Evolutionary conservation across 1,284 basidiomycete genomes (phyloP).

Genomic region (Cutaneotrichosporon sp.): DNA sequence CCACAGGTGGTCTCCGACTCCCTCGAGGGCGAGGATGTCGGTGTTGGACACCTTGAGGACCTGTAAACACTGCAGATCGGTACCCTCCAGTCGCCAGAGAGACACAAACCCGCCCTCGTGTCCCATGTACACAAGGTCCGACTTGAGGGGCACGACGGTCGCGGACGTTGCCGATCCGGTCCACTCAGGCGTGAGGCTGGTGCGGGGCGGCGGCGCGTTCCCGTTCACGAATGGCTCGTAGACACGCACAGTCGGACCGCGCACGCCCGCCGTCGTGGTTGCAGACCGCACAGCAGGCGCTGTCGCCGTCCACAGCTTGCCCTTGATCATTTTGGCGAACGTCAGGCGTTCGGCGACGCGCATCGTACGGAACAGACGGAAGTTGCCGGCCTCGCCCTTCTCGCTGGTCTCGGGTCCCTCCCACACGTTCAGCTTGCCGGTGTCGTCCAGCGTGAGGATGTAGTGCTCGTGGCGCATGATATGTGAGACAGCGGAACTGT

Average conservation of each 20-base stretch:
- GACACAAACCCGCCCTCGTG: slow-evolving; percentile 90
- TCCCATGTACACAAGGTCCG: slow-evolving; percentile 75
- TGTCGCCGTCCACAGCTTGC: slow-evolving; percentile 72
- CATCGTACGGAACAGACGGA: slow-evolving; percentile 60
- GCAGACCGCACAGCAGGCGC: slow-evolving; percentile 50
- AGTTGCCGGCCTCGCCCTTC: slow-evolving; percentile 40
- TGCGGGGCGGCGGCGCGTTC: slow-evolving; percentile 53
- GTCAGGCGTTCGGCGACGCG: slow-evolving; percentile 78
- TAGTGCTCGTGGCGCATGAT: slow-evolving; percentile 68
- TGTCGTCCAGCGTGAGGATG: slow-evolving; percentile 80
- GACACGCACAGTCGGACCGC: slow-evolving; percentile 72
- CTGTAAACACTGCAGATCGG: slow-evolving; percentile 37
- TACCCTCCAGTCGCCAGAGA: slow-evolving; percentile 61
- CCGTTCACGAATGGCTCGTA: slow-evolving; percentile 64
- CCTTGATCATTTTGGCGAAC: slow-evolving; percentile 70
- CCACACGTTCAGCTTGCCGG: slow-evolving; percentile 77
- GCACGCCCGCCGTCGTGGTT: slow-evolving; percentile 54
- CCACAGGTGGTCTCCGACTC: slow-evolving; percentile 81
- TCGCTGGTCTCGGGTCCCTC: slow-evolving; percentile 39
- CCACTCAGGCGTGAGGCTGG: slow-evolving; percentile 57
- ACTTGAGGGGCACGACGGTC: slow-evolving; percentile 70
- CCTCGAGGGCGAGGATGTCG: slow-evolving; percentile 75
- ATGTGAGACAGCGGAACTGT: slow-evolving; percentile 66
- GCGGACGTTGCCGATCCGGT: slow-evolving; percentile 77
- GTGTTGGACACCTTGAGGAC: slow-evolving; percentile 72